These are phyloP conservation scores for Marchantia paleacea DNA, from an alignment of 225 moss, liverwort and hornwort genomes.

Conservation along the genomic window DNA sequence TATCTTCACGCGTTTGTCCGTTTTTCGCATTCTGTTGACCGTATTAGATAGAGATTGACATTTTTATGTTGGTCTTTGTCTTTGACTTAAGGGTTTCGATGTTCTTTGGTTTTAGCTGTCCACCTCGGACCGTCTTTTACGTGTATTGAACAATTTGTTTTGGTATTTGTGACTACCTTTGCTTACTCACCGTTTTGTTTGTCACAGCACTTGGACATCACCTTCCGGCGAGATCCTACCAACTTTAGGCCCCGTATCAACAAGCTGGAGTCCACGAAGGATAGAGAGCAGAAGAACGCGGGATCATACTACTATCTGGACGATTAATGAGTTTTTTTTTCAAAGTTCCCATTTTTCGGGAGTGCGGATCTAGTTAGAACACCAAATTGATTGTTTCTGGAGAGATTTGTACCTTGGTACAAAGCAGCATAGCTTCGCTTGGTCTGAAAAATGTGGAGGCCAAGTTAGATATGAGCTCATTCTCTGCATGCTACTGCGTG, in stretches of 20 bases:
- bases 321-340: slow-evolving; percentile 49
- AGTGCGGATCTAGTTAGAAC: slow-evolving; percentile 37
- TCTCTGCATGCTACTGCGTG: neutral
- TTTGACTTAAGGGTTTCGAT: neutral
- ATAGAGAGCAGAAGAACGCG: slow-evolving; percentile 95
- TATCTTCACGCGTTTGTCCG: too few species aligned
- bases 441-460: slow-evolving; percentile 2
- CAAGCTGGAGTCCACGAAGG: slow-evolving; percentile 92
- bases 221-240: slow-evolving; percentile 91
- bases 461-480: slow-evolving; percentile 8
- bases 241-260: slow-evolving; percentile 96
- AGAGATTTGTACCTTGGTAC: slow-evolving; percentile 22
- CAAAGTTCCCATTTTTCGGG: slow-evolving; percentile 36
- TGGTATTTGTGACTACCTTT: neutral
- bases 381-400: slow-evolving; percentile 19
- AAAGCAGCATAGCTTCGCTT: neutral
- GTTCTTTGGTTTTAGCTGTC: neutral
- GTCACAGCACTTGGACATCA: slow-evolving; percentile 90
- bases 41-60: too few species aligned
- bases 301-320: slow-evolving; percentile 96
- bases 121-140: neutral
- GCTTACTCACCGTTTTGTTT: neutral
- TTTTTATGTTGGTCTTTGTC: neutral
- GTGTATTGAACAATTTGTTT: neutral
- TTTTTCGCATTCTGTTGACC: too few species aligned